Evolutionary conservation across 352 stramenopile genomes (phyloP), one percentile per base, ranked within the genome.

Genomic region (Phytophthora multivora): DNA sequence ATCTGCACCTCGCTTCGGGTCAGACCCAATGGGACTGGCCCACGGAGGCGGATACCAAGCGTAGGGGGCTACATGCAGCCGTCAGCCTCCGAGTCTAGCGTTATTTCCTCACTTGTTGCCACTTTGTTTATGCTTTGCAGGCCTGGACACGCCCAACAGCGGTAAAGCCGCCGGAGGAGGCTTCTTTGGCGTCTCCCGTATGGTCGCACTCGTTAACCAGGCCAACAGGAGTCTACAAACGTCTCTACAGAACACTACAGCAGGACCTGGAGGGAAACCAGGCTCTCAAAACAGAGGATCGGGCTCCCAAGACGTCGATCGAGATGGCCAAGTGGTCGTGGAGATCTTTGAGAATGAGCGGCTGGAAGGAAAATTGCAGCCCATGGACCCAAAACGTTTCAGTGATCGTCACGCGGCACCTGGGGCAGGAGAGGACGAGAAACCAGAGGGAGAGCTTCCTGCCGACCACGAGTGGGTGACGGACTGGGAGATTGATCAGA

Each of bases 331-430:
- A 63, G 56, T 80, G n/a, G 35, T 90, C 8, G 79, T 88, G 19
- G 83, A 94, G 49, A 79, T 93, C n/a, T 96, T 88, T 53, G 87
- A 96, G 60, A 91, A 96, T 62, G 85, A 96, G 46, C 83, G 87
- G 3, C 67, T 94, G 21, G 86, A 94, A 52, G 87, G 86, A 7
- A 86, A 86, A n/a, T 45, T 93, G 35, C 79, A 78, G 39, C 39
- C 78, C 3, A 80, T 75, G 25, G 87, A 96, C 50, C 87, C 87
- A 1, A 94, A 91, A 62, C 51, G 54, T 23, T 96, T 80, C 51
- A 88, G 85, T 57, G 86, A 92, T 65, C 77, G 73, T 13, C 50
- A 87, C 39, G 83, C 85, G 2, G 62, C 72, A 25, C 53, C 76
- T 30, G 83, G 78, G 11, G 65, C 68, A 16, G 87, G 87, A 19